These are phyloP conservation scores for Salix koriyanagi DNA, from an alignment of 345 rosid genomes.

Conservation along the genomic window DNA sequence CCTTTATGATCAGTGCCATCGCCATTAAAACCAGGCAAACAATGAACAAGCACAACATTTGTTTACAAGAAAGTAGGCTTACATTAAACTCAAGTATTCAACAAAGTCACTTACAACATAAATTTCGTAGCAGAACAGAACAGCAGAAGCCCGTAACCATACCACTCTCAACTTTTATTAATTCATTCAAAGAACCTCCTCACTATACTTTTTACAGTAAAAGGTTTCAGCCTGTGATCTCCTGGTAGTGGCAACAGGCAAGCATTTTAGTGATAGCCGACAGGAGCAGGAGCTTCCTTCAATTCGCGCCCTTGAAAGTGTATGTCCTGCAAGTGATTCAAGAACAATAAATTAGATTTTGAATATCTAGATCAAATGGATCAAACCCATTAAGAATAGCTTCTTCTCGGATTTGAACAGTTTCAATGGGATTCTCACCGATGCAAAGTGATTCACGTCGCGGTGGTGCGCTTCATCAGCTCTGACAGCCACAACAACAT, in stretches of 20 bases:
- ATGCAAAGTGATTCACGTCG: conserved; percentile 83
- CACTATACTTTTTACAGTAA: no score
- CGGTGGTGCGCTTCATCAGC: conserved; percentile 90
- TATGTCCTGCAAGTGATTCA: background rate
- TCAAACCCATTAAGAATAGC: no score
- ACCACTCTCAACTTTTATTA: background rate
- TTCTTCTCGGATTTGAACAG: background rate
- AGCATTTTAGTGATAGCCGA: background rate
- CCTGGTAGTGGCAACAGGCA: background rate
- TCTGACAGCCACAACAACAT: conserved; percentile 65
- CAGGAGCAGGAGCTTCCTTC: background rate
- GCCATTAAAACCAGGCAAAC: no score
- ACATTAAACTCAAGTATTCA: no score
- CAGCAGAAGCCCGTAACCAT: background rate
- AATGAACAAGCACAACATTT: no score
- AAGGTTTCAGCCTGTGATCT: no score
- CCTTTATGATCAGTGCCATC: no score
- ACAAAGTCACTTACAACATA: background rate
- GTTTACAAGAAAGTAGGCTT: no score
- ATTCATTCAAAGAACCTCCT: no score
- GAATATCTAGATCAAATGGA: no score
- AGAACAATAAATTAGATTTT: background rate
- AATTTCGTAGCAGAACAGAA: background rate
- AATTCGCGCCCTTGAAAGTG: background rate
- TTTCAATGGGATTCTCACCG: conserved; percentile 41